A percentile compares a stretch with the other conserved stretches of the same genome.
Evolutionary conservation across 139 green algal species (phyloP).

Genomic region (Coelastrella sp.): DNA sequence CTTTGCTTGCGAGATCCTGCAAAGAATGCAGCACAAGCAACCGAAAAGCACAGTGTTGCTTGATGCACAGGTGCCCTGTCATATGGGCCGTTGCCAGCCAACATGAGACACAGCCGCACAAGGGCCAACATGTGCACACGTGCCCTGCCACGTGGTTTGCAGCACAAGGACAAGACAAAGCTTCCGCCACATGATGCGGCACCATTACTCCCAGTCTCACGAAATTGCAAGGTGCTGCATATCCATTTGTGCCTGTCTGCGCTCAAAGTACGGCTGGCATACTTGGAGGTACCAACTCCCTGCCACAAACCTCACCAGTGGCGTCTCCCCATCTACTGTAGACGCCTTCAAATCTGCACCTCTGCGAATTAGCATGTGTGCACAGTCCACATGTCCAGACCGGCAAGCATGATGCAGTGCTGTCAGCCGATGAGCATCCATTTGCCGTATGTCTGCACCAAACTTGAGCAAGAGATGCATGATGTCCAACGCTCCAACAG

Average conservation of each 20-base stretch:
- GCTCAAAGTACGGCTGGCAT: background rate
- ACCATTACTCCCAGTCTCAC: no score
- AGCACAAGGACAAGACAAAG: no score
- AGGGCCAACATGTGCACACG: no score
- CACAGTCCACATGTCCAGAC: conserved; percentile 52
- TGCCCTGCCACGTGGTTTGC: no score
- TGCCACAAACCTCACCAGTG: conserved; percentile 35
- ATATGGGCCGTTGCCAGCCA: no score
- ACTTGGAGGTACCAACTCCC: background rate
- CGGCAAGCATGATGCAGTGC: conserved; percentile 66
- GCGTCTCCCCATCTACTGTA: conserved; percentile 46
- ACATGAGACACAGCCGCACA: no score
- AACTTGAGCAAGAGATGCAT: conserved; percentile 60
- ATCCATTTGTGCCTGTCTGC: no score
- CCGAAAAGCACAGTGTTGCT: no score
- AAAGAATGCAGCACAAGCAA: background rate
- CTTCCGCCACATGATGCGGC: no score
- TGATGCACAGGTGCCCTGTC: no score
- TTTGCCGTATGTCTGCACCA: conserved; percentile 53
- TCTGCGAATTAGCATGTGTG: conserved; percentile 47
- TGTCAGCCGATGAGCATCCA: conserved; percentile 50
- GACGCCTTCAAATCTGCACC: conserved; percentile 46
- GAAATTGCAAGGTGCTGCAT: no score
- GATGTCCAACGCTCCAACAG: conserved; percentile 49
- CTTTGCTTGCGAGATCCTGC: conserved; percentile 23